Base-by-base conservation (phyloP, 2,329 filamentous ascomycete species). In the Sporothrix protearum region DNA sequence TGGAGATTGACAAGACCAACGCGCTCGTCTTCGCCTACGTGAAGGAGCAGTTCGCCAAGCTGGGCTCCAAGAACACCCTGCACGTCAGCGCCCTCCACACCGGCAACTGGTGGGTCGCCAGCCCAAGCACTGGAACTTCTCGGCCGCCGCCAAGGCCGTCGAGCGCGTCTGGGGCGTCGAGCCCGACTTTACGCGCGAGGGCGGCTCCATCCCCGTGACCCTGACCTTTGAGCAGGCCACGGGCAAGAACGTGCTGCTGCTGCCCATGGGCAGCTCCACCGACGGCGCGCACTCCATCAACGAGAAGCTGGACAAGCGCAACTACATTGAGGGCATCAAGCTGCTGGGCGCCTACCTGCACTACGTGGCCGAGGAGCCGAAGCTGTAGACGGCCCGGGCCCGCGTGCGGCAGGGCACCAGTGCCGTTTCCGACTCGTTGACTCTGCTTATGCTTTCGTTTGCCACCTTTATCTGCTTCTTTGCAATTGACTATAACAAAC, bases 301-400 rank as follows among this genome's bases (percentile, higher is more conserved):
- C 81, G 96, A 98, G 88, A 97, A 97, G 87, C 86, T 99, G 72
- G 96, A 99, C 82, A 94, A 92, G 87, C 89, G 88, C 79, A 99
- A 99, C 83, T 99, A 99, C 81, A 97, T 99, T 78, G 94, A 99
- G 85, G 96, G 96, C 66, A 97, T 92, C 77, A 99, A 99, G 88
- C 83, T 99, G 74, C 83, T 99, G 72, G 96, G 96, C 64, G 92
- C 95, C 3, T 99, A 99, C 80, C 83, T 99, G 79, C 95, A 98
- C 83, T 97, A 97, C 77, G 94, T 97, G 75, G 94, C 94, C 1
- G 93, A 95, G 80, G 96, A 99, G 86, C 89, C 92, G 51, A 89
- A 75, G 71, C 10, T 22, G 73, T 76, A 74, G 39, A n/a, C 10
- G 68, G 9, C 4, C 1, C 0, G 12, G 16, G n/a, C n/a, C n/a